Base-by-base conservation (phyloP, 176 grass and related monocot species). In the Eleusine indica region DNA sequence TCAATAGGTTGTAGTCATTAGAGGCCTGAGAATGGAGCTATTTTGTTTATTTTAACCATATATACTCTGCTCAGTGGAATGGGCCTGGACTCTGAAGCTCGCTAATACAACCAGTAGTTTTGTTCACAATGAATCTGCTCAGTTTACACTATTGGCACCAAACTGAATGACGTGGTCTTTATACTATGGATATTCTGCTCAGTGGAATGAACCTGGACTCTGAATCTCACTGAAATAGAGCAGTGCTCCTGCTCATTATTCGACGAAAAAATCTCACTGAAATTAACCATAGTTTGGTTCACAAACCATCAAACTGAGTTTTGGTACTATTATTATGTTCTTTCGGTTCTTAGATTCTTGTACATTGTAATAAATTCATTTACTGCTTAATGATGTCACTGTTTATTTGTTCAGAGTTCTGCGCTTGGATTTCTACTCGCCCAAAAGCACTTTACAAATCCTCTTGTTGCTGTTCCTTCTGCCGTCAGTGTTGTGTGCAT, bases 381-480 rank as follows among this genome's bases (percentile, higher is more conserved):
- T 39, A 70, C 66, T 73, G 52, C 61, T 78, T 81, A 81, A 66
- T 7, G 28, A 62, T 80, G 5, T 73, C 62, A 30, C 37, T 65
- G 30, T 54, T 80, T 32, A 35, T 64, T 74, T 71, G 88, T 57
- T 30, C 87, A 99, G 96, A 99, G 93, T 78, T 99, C 96, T 72
- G 96, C 93, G 15, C 93, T 99, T 88, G 93, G 93, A 82, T 99
- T 99, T 87, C 88, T 99, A 84, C 93, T 99, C 51, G 96, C 96
- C 43, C 96, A 99, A 85, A 99, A 96, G 84, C 96, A 99, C 54
- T 99, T 99, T 77, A 94, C 87, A 48, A 94, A 99, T 85, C 93
- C 96, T 17, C 93, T 99, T 58, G 96, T 99, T 77, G 93, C 93
- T 28, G 89, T 99, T 90, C 93, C 96, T 86, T 99, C 96, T 83